Conservation (phyloP, 768 basidiomycete species). For the Termitomyces bulborhizus region DNA sequence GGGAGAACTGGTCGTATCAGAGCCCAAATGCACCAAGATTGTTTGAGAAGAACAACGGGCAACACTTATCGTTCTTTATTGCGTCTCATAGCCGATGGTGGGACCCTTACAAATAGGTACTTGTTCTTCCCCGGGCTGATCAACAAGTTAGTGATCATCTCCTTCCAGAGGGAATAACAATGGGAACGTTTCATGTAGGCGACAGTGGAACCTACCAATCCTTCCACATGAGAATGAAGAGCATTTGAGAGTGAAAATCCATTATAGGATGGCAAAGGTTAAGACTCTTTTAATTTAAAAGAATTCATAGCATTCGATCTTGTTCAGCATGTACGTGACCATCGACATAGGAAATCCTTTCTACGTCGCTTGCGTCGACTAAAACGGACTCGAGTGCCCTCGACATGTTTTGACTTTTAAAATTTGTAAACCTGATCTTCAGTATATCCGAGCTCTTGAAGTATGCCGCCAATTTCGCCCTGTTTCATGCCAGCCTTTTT, state of each 20-base stretch:
- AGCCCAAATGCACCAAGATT: no score
- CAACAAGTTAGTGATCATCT: no score
- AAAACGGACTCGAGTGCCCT: background rate
- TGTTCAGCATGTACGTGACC: background rate
- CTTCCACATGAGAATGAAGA: no score
- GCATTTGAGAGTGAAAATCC: background rate
- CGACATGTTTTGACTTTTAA: constrained; percentile 12
- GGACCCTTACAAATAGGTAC: no score
- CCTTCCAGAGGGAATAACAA: no score
- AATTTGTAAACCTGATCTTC: constrained; percentile 63
- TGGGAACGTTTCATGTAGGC: no score
- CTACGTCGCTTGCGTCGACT: background rate
- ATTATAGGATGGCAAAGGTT: background rate
- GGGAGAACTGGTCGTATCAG: no score
- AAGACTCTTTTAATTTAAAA: background rate
- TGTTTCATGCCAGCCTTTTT: constrained; percentile 87
- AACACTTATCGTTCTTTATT: no score
- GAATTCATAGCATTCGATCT: background rate
- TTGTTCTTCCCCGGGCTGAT: no score
- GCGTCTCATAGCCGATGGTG: no score
- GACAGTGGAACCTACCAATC: no score
- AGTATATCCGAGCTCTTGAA: constrained; percentile 84
- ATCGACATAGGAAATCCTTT: background rate
- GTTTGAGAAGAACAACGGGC: no score
- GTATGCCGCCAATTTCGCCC: constrained; percentile 73